Evolutionary conservation across 768 basidiomycete species (phyloP).

Genomic region (Porpolomopsis calyptriformis): DNA sequence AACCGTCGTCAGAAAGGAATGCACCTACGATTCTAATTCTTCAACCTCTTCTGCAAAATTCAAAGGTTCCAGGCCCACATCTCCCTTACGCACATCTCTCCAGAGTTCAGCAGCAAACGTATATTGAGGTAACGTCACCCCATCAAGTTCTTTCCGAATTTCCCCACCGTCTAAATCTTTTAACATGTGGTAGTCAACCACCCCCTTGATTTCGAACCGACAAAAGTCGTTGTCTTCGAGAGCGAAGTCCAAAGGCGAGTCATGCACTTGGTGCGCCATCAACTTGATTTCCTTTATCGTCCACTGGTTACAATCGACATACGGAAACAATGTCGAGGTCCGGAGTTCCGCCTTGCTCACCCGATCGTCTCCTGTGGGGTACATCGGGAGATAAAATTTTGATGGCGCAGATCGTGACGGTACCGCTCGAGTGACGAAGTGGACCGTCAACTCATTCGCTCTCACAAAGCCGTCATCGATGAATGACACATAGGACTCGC

Average conservation of each 20-base stretch:
- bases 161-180: neutral
- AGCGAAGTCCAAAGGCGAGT: neutral
- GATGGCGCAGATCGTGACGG: neutral
- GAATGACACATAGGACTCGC: neutral
- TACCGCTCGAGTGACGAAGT: neutral
- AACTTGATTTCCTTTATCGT: neutral
- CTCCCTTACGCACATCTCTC: neutral
- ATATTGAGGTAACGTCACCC: neutral
- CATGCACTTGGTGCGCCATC: neutral
- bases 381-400: neutral
- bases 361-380: neutral
- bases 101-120: neutral
- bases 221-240: neutral
- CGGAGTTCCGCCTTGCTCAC: neutral
- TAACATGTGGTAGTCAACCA: constrained; percentile 1
- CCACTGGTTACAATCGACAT: constrained; percentile 1
- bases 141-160: neutral
- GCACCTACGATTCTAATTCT: neutral
- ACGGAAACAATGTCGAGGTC: neutral
- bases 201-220: neutral
- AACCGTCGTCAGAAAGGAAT: neutral
- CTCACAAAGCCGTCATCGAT: neutral
- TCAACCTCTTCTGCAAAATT: neutral
- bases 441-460: neutral
- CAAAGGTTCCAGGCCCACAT: neutral